phyloP scores from a whole-genome alignment of 2,329 filamentous ascomycete species.

The Apiospora saccharicola region DNA sequence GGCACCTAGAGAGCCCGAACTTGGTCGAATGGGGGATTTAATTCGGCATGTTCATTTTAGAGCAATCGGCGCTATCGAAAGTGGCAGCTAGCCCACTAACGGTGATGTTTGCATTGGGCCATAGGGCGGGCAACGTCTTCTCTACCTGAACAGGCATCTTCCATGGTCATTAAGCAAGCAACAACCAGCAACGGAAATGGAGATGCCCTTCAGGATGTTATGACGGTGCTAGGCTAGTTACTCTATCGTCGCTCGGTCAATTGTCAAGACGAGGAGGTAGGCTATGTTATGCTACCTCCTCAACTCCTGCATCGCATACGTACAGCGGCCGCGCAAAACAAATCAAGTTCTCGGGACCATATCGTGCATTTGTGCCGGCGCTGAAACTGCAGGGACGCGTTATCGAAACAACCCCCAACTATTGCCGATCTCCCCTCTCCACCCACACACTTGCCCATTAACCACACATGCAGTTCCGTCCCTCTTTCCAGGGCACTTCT shows the following conservation, averaged over 20 bases:
- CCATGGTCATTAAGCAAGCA: neutral
- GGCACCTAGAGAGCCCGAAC: neutral
- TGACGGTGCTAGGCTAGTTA: no score
- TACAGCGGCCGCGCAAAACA: neutral
- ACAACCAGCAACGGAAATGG: neutral
- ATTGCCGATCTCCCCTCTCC: neutral
- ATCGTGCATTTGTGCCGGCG: neutral
- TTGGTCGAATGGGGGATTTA: neutral
- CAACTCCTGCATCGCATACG: neutral
- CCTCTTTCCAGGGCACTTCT: neutral
- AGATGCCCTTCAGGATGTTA: neutral
- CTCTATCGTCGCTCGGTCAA: no score
- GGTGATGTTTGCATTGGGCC: neutral
- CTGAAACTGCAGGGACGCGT: slow-evolving; percentile 16
- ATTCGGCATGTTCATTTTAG: neutral
- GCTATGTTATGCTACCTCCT: neutral
- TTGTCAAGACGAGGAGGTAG: neutral
- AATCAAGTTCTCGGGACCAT: neutral
- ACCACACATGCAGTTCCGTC: neutral
- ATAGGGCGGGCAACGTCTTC: neutral
- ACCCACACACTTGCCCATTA: slow-evolving; percentile 9
- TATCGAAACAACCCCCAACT: slow-evolving; percentile 17
- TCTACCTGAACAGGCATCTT: no score
- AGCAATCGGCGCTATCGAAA: neutral
- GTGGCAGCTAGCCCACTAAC: neutral